Evolutionary conservation across 2,329 filamentous ascomycete species (phyloP).

Genomic region (Emydomyces testavorans): DNA sequence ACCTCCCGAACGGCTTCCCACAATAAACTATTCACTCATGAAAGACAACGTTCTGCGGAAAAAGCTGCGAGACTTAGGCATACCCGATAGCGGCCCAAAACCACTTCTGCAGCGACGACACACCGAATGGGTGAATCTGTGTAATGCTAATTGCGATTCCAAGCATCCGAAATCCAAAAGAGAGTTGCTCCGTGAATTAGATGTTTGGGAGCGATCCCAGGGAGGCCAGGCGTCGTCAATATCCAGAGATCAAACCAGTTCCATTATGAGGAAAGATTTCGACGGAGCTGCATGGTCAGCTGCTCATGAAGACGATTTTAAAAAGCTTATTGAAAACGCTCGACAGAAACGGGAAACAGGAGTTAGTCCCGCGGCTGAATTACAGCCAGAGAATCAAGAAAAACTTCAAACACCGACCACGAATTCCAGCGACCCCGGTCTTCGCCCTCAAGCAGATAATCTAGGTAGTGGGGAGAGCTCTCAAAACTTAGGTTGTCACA

Average conservation of each 20-base stretch:
- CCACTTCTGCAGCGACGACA: conserved; percentile 66
- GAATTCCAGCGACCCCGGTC: not conserved
- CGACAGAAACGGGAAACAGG: conserved; percentile 39
- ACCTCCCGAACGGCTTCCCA: conserved; percentile 56
- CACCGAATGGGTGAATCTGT: conserved; percentile 86
- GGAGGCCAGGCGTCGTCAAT: conserved; percentile 41
- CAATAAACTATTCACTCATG: conserved; percentile 76
- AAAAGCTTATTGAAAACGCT: conserved; percentile 66
- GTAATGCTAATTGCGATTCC: conserved; percentile 95
- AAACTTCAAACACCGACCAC: not conserved
- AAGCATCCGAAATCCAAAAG: conserved; percentile 55
- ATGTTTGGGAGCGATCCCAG: conserved; percentile 76
- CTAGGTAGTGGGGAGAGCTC: not conserved
- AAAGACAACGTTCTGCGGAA: conserved; percentile 67
- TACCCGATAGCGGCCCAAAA: conserved; percentile 58
- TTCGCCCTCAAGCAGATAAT: not conserved
- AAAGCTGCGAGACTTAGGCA: conserved; percentile 69
- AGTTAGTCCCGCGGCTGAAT: conserved; percentile 21
- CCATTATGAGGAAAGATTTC: conserved; percentile 79
- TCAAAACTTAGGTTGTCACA: not conserved
- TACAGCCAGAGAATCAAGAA: conserved; percentile 9
- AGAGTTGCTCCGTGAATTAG: conserved; percentile 66
- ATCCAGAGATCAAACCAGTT: conserved; percentile 18
- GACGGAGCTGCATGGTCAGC: conserved; percentile 64
- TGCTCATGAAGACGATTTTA: conserved; percentile 64